Conservation (phyloP, 139 green algal species). For the Asterochloris erici region DNA sequence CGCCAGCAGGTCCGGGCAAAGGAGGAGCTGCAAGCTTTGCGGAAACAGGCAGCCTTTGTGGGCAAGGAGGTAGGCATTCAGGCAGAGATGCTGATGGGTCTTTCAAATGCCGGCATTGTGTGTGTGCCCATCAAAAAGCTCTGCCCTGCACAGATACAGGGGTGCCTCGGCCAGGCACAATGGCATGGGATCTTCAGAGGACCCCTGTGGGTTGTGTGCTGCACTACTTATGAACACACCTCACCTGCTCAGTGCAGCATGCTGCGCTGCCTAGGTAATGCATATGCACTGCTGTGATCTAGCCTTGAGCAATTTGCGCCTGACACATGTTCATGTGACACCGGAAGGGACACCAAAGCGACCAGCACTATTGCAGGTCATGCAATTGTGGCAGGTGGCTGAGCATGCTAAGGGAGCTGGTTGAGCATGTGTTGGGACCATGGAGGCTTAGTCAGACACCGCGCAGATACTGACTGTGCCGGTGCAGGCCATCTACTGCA, state of each 20-base stretch:
- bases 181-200: background rate
- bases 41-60: conserved; percentile 53
- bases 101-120: background rate
- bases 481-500: no score
- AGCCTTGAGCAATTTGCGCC: no score
- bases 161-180: background rate
- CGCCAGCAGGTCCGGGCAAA: conserved; percentile 37
- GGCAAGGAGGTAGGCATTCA: conserved; percentile 52
- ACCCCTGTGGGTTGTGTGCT: background rate
- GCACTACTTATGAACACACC: background rate
- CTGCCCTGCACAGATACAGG: no score
- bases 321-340: no score
- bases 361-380: no score
- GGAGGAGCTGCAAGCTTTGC: conserved; percentile 36
- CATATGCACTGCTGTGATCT: no score
- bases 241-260: background rate
- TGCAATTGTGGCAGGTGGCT: no score
- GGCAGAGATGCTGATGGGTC: background rate
- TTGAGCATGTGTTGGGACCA: no score
- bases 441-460: no score
- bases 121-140: no score
- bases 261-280: background rate
- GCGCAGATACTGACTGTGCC: background rate
- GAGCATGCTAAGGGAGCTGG: no score
- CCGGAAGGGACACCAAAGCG: no score